Evolutionary conservation across 2,329 filamentous ascomycete genomes (phyloP).

Genomic region (Thielaviopsis punctulata): DNA sequence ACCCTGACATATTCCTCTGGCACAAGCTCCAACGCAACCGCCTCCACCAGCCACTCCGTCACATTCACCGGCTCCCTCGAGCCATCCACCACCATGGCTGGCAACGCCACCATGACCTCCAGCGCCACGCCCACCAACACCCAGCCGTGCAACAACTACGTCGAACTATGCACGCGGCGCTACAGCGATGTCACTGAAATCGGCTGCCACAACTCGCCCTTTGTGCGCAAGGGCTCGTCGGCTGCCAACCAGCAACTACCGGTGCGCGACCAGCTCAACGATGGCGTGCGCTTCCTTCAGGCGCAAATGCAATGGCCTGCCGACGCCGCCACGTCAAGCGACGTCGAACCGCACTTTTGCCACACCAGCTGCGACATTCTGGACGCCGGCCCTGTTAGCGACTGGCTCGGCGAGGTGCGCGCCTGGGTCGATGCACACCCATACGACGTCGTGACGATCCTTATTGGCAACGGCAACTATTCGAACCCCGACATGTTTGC

Average conservation of each 20-base stretch:
- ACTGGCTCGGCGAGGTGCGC: slow-evolving; percentile 52
- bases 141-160: slow-evolving; percentile 60
- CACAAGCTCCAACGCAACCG: slow-evolving; percentile 16
- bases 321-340: slow-evolving; percentile 23
- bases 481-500: slow-evolving; percentile 46
- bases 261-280: slow-evolving; percentile 57
- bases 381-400: slow-evolving; percentile 60
- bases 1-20: slow-evolving; percentile 18
- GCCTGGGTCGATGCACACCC: slow-evolving; percentile 61
- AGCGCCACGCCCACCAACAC: slow-evolving; percentile 45
- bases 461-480: slow-evolving; percentile 72
- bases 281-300: slow-evolving; percentile 51
- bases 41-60: slow-evolving; percentile 18
- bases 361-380: slow-evolving; percentile 72
- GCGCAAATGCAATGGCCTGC: slow-evolving; percentile 43
- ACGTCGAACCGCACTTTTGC: slow-evolving; percentile 53
- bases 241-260: slow-evolving; percentile 57
- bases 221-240: slow-evolving; percentile 50
- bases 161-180: slow-evolving; percentile 58
- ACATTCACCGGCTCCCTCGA: slow-evolving; percentile 31
- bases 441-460: slow-evolving; percentile 73
- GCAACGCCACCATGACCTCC: slow-evolving; percentile 24
- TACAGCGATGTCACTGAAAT: slow-evolving; percentile 73
- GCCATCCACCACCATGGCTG: slow-evolving; percentile 21
- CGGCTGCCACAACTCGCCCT: slow-evolving; percentile 67